A percentile compares a stretch with the other conserved stretches of the same genome.
phyloP scores from a whole-genome alignment of 495 filamentous ascomycete species.

The Penicillium turbatum region DNA sequence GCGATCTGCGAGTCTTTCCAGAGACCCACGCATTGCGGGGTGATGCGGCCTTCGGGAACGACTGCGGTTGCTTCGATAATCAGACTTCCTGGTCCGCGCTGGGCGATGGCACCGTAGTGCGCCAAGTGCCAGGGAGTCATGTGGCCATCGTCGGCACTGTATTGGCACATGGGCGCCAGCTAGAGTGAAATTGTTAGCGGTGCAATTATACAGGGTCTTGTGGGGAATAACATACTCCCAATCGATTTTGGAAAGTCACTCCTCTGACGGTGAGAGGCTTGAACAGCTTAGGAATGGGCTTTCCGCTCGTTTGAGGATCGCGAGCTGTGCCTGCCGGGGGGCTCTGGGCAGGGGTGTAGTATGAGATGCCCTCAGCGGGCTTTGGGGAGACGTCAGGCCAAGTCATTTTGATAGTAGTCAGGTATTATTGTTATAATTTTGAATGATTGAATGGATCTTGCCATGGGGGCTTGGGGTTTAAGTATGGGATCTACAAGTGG shows the following conservation, averaged over 20 bases:
- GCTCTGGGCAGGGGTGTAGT: slow-evolving; percentile 63
- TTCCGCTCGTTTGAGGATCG: slow-evolving; percentile 54
- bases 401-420: slow-evolving; percentile 18
- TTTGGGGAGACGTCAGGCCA: slow-evolving; percentile 39
- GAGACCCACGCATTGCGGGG: slow-evolving; percentile 64
- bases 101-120: slow-evolving; percentile 54
- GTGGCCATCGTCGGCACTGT: slow-evolving; percentile 60
- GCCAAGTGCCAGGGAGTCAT: slow-evolving; percentile 61
- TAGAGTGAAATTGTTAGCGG: slow-evolving; percentile 14
- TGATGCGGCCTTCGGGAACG: slow-evolving; percentile 68
- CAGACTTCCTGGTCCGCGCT: slow-evolving; percentile 62
- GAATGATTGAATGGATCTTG: neutral
- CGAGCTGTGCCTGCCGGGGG: slow-evolving; percentile 63
- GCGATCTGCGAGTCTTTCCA: slow-evolving; percentile 73
- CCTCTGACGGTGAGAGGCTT: slow-evolving; percentile 57
- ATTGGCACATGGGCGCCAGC: slow-evolving; percentile 64
- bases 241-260: slow-evolving; percentile 56
- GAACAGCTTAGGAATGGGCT: slow-evolving; percentile 64
- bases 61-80: slow-evolving; percentile 75
- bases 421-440: slow-evolving; percentile 4
- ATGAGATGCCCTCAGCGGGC: slow-evolving; percentile 53
- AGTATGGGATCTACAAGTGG: neutral
- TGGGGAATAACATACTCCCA: slow-evolving; percentile 41
- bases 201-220: neutral
- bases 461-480: neutral